These are phyloP conservation scores for Rhododendron simsii DNA, from an alignment of 148 eudicot species.

Conservation along the genomic window DNA sequence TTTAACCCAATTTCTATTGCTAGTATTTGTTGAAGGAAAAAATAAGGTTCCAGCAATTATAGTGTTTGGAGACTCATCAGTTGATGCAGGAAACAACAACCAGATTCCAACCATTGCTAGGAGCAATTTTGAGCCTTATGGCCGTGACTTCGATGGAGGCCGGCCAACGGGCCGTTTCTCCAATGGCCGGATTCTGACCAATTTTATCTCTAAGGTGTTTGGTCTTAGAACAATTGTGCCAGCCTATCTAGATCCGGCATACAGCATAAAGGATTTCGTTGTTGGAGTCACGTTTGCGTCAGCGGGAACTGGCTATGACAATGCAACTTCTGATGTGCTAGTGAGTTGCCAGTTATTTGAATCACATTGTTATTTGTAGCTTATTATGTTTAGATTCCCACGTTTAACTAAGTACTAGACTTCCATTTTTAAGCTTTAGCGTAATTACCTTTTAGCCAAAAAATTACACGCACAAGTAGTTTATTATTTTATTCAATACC, in stretches of 20 bases:
- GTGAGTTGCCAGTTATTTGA: not conserved
- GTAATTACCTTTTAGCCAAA: no score
- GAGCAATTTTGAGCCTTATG: slow-evolving; percentile 43
- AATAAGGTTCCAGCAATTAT: slow-evolving; percentile 39
- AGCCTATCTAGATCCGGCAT: slow-evolving; percentile 41
- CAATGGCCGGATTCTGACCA: slow-evolving; percentile 38
- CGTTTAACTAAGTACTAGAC: no score
- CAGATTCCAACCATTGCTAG: slow-evolving; percentile 27
- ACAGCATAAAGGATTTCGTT: slow-evolving; percentile 33
- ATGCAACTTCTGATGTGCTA: no score
- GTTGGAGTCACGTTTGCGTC: slow-evolving; percentile 44
- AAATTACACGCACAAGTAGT: no score
- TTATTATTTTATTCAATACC: no score
- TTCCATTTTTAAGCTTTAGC: no score
- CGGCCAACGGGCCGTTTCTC: slow-evolving; percentile 38
- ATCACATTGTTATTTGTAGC: not conserved
- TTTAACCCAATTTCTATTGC: not conserved
- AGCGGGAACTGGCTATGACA: slow-evolving; percentile 41
- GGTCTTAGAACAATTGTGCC: slow-evolving; percentile 35
- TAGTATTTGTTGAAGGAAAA: not conserved
- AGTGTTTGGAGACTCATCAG: slow-evolving; percentile 50
- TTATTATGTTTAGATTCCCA: no score
- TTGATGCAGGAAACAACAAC: slow-evolving; percentile 47
- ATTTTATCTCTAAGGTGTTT: slow-evolving; percentile 40
- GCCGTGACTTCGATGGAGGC: slow-evolving; percentile 34